phyloP scores from a whole-genome alignment of 306 rosid species.

The Glycyrrhiza uralensis region DNA sequence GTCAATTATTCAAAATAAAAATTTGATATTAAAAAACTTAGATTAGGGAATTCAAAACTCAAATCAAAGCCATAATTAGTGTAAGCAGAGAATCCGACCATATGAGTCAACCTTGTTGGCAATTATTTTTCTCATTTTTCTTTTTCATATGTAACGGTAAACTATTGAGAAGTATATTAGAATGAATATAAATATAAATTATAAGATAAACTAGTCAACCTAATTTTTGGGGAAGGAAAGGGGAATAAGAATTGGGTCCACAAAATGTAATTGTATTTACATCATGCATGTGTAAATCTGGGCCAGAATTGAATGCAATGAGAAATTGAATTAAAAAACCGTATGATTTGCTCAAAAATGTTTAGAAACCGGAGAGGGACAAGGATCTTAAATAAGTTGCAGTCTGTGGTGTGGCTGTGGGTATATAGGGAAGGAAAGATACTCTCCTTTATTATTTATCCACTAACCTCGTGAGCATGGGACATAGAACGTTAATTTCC shows the following conservation, averaged over 20 bases:
- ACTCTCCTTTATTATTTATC: slow-evolving; percentile 37
- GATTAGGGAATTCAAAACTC: too few relatives aligned
- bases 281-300: slow-evolving; percentile 36
- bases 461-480: slow-evolving; percentile 45
- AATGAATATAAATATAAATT: neutral
- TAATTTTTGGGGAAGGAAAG: neutral
- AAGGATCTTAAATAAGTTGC: slow-evolving; percentile 40
- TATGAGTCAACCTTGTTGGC: too few relatives aligned
- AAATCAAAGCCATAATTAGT: too few relatives aligned
- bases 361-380: slow-evolving; percentile 12
- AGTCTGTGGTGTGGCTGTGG: slow-evolving; percentile 16
- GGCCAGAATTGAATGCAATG: slow-evolving; percentile 33
- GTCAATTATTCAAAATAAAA: too few relatives aligned
- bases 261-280: slow-evolving; percentile 20
- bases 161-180: neutral
- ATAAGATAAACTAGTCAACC: neutral
- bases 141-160: neutral
- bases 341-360: slow-evolving; percentile 14
- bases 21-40: too few relatives aligned
- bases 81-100: too few relatives aligned
- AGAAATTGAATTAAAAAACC: neutral
- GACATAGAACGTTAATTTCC: slow-evolving; percentile 21
- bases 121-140: neutral
- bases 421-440: slow-evolving; percentile 25
- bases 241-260: slow-evolving; percentile 5